phyloP scores from a whole-genome alignment of 441 rosid genomes.

The Jatropha podagrica region DNA sequence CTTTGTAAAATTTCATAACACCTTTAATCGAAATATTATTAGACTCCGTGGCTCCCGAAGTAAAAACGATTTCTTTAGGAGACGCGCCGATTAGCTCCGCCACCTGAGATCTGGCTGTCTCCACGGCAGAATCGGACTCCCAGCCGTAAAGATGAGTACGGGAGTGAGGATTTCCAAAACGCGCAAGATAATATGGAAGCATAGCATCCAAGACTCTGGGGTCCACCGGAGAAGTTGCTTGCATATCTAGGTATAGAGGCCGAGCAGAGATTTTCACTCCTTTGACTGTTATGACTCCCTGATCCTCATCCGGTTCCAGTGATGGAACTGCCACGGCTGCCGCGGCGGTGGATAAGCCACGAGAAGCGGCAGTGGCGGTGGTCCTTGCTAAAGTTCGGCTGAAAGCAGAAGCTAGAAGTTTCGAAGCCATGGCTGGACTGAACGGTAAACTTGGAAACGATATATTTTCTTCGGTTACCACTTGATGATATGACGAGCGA shows the following conservation, averaged over 20 bases:
- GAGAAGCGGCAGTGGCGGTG: conserved; percentile 18
- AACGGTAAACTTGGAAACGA: neutral
- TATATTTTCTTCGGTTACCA: neutral
- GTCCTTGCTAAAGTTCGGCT: conserved; percentile 33
- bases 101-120: conserved; percentile 76
- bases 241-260: conserved; percentile 88
- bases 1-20: conserved; percentile 87
- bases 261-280: conserved; percentile 79
- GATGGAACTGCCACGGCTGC: conserved; percentile 32
- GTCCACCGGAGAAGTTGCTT: conserved; percentile 88
- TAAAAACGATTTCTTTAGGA: conserved; percentile 80
- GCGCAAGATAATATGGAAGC: conserved; percentile 65
- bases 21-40: conserved; percentile 86
- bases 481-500: neutral
- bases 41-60: conserved; percentile 94
- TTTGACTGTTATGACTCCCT: conserved; percentile 54
- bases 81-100: conserved; percentile 55
- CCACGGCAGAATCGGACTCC: conserved; percentile 92
- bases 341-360: conserved; percentile 35
- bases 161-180: conserved; percentile 91
- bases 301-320: conserved; percentile 25
- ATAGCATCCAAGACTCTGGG: conserved; percentile 91
- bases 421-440: conserved; percentile 45
- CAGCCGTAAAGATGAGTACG: conserved; percentile 95
- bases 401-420: conserved; percentile 40